Percentiles rank a stretch among this genome's conserved stretches.
These are phyloP conservation scores for Xylariaceae sp. DNA, from an alignment of 2,329 filamentous ascomycete species.

Conservation along the genomic window DNA sequence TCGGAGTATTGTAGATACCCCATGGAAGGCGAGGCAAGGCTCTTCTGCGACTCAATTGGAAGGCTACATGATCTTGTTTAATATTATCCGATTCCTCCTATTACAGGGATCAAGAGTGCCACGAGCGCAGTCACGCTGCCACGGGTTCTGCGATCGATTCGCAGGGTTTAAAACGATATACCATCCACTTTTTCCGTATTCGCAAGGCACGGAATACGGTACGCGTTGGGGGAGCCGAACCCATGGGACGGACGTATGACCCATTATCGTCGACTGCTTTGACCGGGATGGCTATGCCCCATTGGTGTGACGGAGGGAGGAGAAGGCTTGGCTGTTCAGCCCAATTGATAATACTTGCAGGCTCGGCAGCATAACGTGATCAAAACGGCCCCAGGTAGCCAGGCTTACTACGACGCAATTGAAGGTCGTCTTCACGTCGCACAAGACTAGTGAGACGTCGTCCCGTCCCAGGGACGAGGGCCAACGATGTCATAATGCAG, in stretches of 20 bases:
- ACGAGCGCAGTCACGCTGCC: too few species aligned
- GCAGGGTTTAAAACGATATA: background rate
- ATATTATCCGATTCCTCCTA: background rate
- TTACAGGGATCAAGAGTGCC: background rate
- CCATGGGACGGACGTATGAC: background rate
- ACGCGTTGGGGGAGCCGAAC: background rate
- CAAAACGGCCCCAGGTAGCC: background rate
- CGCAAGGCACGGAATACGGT: background rate
- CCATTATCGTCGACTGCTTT: background rate
- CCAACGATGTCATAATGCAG: constrained; percentile 14
- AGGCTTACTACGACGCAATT: background rate
- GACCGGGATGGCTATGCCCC: background rate
- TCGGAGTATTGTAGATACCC: constrained; percentile 5
- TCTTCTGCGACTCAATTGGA: constrained; percentile 6
- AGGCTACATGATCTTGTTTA: background rate
- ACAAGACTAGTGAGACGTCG: background rate
- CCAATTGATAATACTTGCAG: background rate
- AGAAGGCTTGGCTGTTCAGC: background rate
- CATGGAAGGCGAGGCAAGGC: constrained; percentile 5
- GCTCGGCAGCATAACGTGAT: background rate
- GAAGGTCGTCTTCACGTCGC: background rate
- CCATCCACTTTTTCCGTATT: background rate
- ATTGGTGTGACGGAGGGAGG: background rate
- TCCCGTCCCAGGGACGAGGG: background rate
- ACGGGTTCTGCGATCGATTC: background rate